Base-by-base conservation (phyloP, 2,329 filamentous ascomycete species). In the Stemphylium vesicarium region DNA sequence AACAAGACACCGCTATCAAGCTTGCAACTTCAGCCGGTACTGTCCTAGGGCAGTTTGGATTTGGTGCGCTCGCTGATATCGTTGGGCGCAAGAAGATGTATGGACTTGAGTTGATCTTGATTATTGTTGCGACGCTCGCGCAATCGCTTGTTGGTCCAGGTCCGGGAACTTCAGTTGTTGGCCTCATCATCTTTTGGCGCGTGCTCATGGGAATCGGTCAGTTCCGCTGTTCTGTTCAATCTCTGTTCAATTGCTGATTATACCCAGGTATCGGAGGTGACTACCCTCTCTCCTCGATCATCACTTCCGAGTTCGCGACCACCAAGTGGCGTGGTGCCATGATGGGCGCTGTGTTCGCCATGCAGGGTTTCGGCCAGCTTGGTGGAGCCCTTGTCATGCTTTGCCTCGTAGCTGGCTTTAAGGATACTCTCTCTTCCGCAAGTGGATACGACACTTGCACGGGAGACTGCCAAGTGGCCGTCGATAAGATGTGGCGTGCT, bases 11-110 rank as follows among this genome's bases (percentile, higher is more conserved):
- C 1, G 90, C 90, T 31, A 92, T 96, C 81, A 96, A 96, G 80
- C 86, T 93, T 47, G 85, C 91, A 13, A 95, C 91, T 13, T 93
- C 90, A 20, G 89, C 88, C 57, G 92, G 92, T 60, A 96, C 91
- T 26, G 90, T 96, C 50, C 78, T 96, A 44, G 92, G 91, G 40
- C 92, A 96, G 78, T 78, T 96, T 35, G 85, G 85, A 40, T 96
- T 96, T 70, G 70, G 70, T 44, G 66, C 67, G 13, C 68, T 73
- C 4, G 91, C 91, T 70, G 87, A 96, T 78, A 79, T 88, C 10
- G 84, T 94, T 49, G 91, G 91, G 43, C 88, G 90, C 56, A 91
- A 92, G 81, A 86, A 83, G 66, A 94, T 96, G 88, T 95, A 96
- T 74, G 91, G 91, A 63, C 71, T 75, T 22, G 73, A 75, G 62